Evolutionary conservation across 1,139 yeast genomes (phyloP).

Genomic region (Magnusiomyces suaveolens): DNA sequence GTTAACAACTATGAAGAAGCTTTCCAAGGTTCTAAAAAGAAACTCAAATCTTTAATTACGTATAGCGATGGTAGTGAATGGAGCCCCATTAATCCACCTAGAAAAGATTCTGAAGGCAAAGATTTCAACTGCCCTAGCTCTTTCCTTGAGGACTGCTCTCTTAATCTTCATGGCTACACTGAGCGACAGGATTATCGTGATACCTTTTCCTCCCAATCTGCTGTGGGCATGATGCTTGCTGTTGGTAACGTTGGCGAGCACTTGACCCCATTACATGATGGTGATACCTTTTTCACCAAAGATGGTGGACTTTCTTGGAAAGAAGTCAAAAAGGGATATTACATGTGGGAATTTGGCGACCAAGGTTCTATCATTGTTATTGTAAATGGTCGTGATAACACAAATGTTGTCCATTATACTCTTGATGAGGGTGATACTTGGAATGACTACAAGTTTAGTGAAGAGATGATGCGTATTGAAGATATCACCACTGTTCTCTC

Average conservation of each 20-base stretch:
- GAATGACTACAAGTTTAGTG: conserved; percentile 56
- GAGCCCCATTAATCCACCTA: conserved; percentile 61
- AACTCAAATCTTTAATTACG: conserved; percentile 61
- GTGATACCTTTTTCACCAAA: conserved; percentile 62
- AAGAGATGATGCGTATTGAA: conserved; percentile 44
- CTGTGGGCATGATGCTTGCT: conserved; percentile 77
- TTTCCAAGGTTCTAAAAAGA: conserved; percentile 38
- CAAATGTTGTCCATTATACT: conserved; percentile 56
- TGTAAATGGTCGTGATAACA: conserved; percentile 48
- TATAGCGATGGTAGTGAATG: conserved; percentile 92
- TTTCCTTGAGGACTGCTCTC: conserved; percentile 52
- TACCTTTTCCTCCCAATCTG: conserved; percentile 79
- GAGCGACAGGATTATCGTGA: conserved; percentile 79
- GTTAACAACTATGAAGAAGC: conserved; percentile 48
- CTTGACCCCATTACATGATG: conserved; percentile 42
- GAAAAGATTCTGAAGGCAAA: conserved; percentile 51
- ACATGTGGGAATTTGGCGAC: conserved; percentile 95
- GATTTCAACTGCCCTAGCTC: conserved; percentile 41
- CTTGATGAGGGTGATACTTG: conserved; percentile 74
- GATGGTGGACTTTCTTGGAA: conserved; percentile 92
- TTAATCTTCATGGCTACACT: conserved; percentile 84
- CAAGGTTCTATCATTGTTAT: conserved; percentile 78
- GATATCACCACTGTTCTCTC: conserved; percentile 89
- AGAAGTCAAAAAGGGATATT: conserved; percentile 61
- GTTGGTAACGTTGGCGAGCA: conserved; percentile 80